phyloP scores from a whole-genome alignment of 106 monocot genomes.

The Dioscorea alata region DNA sequence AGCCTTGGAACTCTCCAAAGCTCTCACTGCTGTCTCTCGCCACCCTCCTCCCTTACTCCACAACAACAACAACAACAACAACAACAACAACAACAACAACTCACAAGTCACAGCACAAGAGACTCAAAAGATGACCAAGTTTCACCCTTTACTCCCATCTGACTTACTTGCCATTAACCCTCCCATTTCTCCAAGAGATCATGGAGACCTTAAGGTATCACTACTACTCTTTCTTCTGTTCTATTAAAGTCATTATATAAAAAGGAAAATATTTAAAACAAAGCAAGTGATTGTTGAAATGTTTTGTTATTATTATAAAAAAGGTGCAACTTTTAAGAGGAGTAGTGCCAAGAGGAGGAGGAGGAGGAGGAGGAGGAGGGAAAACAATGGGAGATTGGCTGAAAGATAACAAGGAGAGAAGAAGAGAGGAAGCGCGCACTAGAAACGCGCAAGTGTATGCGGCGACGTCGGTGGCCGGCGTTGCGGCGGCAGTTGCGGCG shows the following conservation, averaged over 20 bases:
- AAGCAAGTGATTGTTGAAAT: no score
- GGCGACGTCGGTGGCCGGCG: conserved; percentile 51
- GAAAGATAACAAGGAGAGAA: conserved; percentile 50
- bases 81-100: background rate
- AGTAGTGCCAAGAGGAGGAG: conserved; percentile 1
- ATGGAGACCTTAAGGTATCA: conserved; percentile 27
- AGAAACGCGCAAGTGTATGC: conserved; percentile 45
- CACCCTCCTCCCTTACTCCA: background rate
- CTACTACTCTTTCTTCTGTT: no score
- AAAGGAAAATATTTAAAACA: no score
- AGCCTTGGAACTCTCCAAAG: conserved; percentile 20
- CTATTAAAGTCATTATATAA: no score
- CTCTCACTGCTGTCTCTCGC: background rate
- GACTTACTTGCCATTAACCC: conserved; percentile 14
- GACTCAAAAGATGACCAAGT: no score
- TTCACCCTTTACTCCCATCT: background rate
- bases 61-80: background rate
- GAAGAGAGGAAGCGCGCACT: conserved; percentile 27
- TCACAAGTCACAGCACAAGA: no score
- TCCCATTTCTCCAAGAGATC: conserved; percentile 30
- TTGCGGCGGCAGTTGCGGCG: conserved; percentile 51
- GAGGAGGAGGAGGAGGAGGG: background rate
- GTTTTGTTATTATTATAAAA: no score
- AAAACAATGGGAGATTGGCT: conserved; percentile 44
- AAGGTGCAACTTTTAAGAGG: conserved; percentile 1